phyloP scores from a whole-genome alignment of 2,329 filamentous ascomycete species.

The Beauveria brongniartii region DNA sequence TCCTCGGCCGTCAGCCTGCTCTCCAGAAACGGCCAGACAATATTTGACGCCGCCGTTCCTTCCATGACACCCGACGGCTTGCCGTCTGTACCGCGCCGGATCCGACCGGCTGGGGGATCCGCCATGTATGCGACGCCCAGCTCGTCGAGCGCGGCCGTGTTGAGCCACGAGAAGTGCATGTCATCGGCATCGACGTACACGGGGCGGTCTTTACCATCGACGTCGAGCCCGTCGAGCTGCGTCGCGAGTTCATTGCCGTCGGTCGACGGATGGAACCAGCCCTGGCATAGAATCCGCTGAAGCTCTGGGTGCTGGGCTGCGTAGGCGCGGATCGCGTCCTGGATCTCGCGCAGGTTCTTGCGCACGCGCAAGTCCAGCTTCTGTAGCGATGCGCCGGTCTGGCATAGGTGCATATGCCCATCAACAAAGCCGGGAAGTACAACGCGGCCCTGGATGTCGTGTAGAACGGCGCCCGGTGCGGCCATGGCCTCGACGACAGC shows the following conservation, averaged over 20 bases:
- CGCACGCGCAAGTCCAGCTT: conserved; percentile 37
- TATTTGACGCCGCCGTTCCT: conserved; percentile 35
- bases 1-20: conserved; percentile 32
- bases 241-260: conserved; percentile 27
- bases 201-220: conserved; percentile 24
- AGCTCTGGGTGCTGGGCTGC: conserved; percentile 33
- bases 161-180: conserved; percentile 44
- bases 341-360: conserved; percentile 35
- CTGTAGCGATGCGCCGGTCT: conserved; percentile 38
- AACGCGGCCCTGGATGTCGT: conserved; percentile 19
- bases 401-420: conserved; percentile 42
- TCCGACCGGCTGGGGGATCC: conserved; percentile 34
- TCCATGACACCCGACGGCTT: conserved; percentile 36
- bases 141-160: conserved; percentile 36
- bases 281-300: conserved; percentile 36
- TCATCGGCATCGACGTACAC: conserved; percentile 45
- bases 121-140: conserved; percentile 32
- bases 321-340: conserved; percentile 29
- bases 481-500: neutral
- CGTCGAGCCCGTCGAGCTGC: conserved; percentile 37
- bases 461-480: neutral
- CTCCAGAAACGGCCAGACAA: conserved; percentile 41
- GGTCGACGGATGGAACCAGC: conserved; percentile 39
- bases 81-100: conserved; percentile 34
- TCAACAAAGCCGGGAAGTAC: conserved; percentile 44